phyloP scores from a whole-genome alignment of 805 yeast genomes.

The Ogataea neopini region DNA sequence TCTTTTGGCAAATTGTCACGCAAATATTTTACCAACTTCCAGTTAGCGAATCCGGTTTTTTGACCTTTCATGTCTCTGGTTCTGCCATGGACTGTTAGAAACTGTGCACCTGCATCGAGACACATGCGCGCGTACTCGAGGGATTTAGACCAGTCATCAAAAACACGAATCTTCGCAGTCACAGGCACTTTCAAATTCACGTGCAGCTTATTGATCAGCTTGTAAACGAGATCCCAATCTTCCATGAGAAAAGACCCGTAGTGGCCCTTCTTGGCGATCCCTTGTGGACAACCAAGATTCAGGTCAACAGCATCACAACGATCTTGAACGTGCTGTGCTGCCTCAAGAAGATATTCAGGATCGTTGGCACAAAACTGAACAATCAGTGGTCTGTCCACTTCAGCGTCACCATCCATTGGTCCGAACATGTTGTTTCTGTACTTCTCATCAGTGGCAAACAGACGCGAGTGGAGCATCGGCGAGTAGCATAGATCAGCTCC shows the following conservation, averaged over 20 bases:
- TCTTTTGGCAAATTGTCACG: conserved; percentile 75
- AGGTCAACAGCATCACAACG: conserved; percentile 95
- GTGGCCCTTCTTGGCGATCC: conserved; percentile 91
- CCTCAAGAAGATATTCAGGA: conserved; percentile 76
- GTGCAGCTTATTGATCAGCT: conserved; percentile 72
- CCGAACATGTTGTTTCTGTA: conserved; percentile 78
- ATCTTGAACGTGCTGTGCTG: conserved; percentile 79
- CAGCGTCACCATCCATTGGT: conserved; percentile 67
- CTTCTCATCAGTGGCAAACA: conserved; percentile 81
- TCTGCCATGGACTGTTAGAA: conserved; percentile 92
- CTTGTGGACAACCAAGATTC: conserved; percentile 97
- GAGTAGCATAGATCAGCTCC: conserved; percentile 96
- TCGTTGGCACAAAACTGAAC: conserved; percentile 98
- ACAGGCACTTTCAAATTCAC: conserved; percentile 79
- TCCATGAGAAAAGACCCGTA: conserved; percentile 97
- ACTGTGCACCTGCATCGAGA: conserved; percentile 91
- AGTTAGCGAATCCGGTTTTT: conserved; percentile 91
- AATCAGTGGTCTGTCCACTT: conserved; percentile 77
- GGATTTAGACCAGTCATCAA: conserved; percentile 79
- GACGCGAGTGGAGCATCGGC: conserved; percentile 94
- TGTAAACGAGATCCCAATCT: conserved; percentile 84
- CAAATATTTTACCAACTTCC: conserved; percentile 74
- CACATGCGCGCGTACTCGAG: conserved; percentile 88
- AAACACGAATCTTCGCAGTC: conserved; percentile 93
- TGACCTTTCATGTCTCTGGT: conserved; percentile 98